A percentile compares a stretch with the other conserved stretches of the same genome.
Conservation (phyloP, 2,329 filamentous ascomycete species). For the Nectriaceae sp. region DNA sequence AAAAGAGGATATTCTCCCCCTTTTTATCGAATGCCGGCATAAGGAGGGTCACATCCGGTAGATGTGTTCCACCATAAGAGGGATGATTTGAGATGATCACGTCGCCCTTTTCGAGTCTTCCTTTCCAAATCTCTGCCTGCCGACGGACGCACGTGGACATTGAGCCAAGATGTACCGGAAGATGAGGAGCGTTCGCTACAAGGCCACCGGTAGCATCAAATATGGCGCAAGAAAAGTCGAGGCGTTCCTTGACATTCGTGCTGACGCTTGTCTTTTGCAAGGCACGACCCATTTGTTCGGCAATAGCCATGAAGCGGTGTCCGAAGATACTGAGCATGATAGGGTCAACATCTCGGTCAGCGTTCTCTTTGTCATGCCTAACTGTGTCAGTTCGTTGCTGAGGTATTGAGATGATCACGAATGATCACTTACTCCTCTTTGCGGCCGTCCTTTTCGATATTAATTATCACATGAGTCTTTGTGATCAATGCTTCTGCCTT, state of each 20-base stretch:
- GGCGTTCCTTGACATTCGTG: slow-evolving; percentile 79
- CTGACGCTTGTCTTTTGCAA: slow-evolving; percentile 80
- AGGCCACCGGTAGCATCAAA: slow-evolving; percentile 76
- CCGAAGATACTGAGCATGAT: slow-evolving; percentile 80
- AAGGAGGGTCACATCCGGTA: slow-evolving; percentile 80
- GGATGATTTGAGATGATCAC: slow-evolving; percentile 84
- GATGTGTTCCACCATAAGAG: slow-evolving; percentile 79
- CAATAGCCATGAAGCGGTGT: slow-evolving; percentile 83
- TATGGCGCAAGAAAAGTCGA: slow-evolving; percentile 81
- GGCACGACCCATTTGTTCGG: slow-evolving; percentile 80
- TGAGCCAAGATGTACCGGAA: slow-evolving; percentile 78
- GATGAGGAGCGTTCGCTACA: slow-evolving; percentile 77
- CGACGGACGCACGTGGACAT: slow-evolving; percentile 82
- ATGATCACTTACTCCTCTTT: slow-evolving; percentile 37
- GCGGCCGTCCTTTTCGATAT: slow-evolving; percentile 63
- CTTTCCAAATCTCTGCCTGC: slow-evolving; percentile 78
- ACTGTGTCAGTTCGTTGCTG: background rate
- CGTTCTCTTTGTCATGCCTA: slow-evolving; percentile 22
- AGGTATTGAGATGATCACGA: background rate
- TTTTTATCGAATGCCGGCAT: slow-evolving; percentile 71
- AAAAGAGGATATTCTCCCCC: slow-evolving; percentile 75
- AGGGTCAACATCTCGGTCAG: slow-evolving; percentile 62
- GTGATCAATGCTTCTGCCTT: slow-evolving; percentile 75
- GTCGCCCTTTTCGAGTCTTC: slow-evolving; percentile 74
- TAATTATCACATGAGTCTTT: slow-evolving; percentile 86